Evolutionary conservation across 73 alveolate genomes (phyloP).

Genomic region (Diophrys appendiculata): DNA sequence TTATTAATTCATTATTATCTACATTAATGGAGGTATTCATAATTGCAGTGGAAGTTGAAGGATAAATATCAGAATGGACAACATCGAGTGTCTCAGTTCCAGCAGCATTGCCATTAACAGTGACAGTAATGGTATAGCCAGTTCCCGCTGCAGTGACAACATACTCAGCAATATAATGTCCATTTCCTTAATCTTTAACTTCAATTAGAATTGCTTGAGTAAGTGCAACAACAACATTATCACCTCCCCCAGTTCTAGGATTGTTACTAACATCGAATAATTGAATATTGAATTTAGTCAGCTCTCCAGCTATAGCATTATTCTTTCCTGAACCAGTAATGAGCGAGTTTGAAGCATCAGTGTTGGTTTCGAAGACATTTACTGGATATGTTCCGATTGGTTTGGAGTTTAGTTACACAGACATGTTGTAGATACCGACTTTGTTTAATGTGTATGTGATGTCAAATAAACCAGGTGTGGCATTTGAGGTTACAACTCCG

Average conservation of each 20-base stretch:
- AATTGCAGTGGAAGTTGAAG: neutral
- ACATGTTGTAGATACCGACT: slow-evolving; percentile 38
- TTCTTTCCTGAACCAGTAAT: slow-evolving; percentile 52
- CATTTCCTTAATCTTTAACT: slow-evolving; percentile 53
- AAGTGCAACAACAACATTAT: slow-evolving; percentile 34
- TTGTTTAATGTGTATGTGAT: slow-evolving; percentile 33
- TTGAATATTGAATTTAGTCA: slow-evolving; percentile 31
- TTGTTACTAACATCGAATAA: slow-evolving; percentile 51
- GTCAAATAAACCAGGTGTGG: slow-evolving; percentile 43
- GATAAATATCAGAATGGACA: neutral
- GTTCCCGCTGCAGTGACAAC: slow-evolving; percentile 8
- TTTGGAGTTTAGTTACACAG: slow-evolving; percentile 2
- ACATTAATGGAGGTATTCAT: neutral
- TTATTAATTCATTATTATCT: neutral
- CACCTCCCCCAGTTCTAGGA: slow-evolving; percentile 56
- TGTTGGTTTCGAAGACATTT: slow-evolving; percentile 30
- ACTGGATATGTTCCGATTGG: too few species aligned
- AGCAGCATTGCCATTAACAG: slow-evolving; percentile 53
- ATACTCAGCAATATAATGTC: slow-evolving; percentile 55
- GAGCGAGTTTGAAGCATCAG: slow-evolving; percentile 54
- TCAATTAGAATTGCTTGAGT: neutral
- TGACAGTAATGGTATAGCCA: slow-evolving; percentile 38
- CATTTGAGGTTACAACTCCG: slow-evolving; percentile 26
- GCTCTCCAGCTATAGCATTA: slow-evolving; percentile 56
- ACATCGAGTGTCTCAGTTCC: neutral